Conservation (phyloP, 495 filamentous ascomycete species). For the Aspergillus ostianus region DNA sequence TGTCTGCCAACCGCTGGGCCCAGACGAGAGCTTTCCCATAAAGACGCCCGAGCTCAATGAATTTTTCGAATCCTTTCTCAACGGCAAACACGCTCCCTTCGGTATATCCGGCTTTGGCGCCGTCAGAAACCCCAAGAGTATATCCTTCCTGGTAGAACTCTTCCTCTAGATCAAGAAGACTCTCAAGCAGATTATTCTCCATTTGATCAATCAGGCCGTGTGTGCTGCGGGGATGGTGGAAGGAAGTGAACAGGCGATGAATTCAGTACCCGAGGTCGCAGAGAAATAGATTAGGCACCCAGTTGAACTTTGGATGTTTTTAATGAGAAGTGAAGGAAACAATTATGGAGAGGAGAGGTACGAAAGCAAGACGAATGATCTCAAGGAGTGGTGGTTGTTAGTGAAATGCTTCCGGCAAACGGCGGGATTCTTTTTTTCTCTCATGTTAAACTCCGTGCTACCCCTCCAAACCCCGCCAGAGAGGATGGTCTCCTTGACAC, state of each 20-base stretch:
- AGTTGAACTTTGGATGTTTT: background rate
- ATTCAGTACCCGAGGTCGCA: conserved; percentile 23
- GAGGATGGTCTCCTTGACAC: background rate
- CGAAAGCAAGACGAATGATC: background rate
- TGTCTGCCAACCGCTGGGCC: conserved; percentile 57
- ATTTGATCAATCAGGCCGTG: conserved; percentile 22
- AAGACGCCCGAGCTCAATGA: conserved; percentile 70
- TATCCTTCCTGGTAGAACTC: conserved; percentile 85
- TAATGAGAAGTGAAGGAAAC: no score
- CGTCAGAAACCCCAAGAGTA: conserved; percentile 70
- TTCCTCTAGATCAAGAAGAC: conserved; percentile 75
- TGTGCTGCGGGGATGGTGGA: conserved; percentile 1
- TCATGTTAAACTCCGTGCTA: no score
- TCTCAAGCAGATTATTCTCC: conserved; percentile 62
- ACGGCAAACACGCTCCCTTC: conserved; percentile 90
- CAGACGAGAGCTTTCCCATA: conserved; percentile 83
- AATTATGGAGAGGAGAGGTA: no score
- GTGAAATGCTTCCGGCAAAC: background rate
- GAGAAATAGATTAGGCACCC: conserved; percentile 41
- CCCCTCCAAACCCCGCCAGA: background rate
- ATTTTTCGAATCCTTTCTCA: conserved; percentile 93
- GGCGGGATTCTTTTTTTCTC: background rate
- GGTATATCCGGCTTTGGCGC: conserved; percentile 71
- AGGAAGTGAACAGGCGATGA: background rate
- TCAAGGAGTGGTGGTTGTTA: background rate